phyloP scores from a whole-genome alignment of 169 alveolate species.

The Plasmodium coatneyi region DNA sequence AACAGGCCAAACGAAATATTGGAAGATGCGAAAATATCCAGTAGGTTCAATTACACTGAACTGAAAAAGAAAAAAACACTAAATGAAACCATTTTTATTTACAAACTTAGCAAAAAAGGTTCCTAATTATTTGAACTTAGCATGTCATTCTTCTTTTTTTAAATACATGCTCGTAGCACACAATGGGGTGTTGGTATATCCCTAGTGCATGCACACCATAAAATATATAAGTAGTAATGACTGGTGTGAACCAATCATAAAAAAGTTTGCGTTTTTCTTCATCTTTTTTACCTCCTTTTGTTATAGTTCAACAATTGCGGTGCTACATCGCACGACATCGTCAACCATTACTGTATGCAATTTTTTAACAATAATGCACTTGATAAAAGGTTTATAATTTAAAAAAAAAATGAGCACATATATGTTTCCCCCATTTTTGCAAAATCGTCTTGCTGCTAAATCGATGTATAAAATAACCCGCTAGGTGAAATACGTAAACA shows the following conservation, averaged over 20 bases:
- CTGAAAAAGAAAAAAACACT: slow-evolving; percentile 55
- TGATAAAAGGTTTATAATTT: not conserved
- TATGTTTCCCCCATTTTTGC: not conserved
- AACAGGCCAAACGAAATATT: slow-evolving; percentile 60
- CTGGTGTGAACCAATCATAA: not conserved
- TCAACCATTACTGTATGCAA: not conserved
- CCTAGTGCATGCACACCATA: not conserved
- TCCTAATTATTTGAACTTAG: not conserved
- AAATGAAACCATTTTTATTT: slow-evolving; percentile 68
- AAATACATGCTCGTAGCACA: not conserved
- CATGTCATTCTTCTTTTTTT: not conserved
- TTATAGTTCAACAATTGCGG: not conserved
- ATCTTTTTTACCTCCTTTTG: not conserved
- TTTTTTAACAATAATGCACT: not conserved
- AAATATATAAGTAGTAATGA: not conserved
- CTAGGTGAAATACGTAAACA: slow-evolving; percentile 4
- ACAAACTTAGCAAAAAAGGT: slow-evolving; percentile 42
- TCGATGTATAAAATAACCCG: not conserved
- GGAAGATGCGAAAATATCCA: slow-evolving; percentile 1
- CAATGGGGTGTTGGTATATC: not conserved
- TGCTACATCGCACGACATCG: not conserved
- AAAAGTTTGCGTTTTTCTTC: not conserved
- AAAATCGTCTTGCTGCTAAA: not conserved
- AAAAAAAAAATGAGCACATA: not conserved
- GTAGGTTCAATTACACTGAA: slow-evolving; percentile 6